Evolutionary conservation across 2,329 filamentous ascomycete species (phyloP).

Genomic region (Aspergillus ibericus): DNA sequence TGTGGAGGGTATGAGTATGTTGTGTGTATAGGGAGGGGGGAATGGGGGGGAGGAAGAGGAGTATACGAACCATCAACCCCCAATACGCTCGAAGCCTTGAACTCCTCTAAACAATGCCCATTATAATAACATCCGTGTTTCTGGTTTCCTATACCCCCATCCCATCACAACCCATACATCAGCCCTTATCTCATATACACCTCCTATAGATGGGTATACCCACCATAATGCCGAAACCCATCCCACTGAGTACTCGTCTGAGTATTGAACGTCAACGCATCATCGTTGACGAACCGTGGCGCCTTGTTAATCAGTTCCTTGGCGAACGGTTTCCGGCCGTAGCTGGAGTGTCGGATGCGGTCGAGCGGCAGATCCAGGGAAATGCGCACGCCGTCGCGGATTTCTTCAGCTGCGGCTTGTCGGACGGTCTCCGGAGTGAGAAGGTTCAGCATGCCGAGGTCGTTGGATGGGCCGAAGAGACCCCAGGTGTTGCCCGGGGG

Average conservation of each 20-base stretch:
- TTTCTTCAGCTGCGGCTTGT: slow-evolving; percentile 46
- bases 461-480: slow-evolving; percentile 50
- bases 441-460: slow-evolving; percentile 57
- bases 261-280: slow-evolving; percentile 60
- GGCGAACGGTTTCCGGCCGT: slow-evolving; percentile 57
- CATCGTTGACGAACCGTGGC: slow-evolving; percentile 59
- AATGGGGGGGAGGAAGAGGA: background rate
- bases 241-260: slow-evolving; percentile 58
- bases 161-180: too few species aligned
- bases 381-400: slow-evolving; percentile 44
- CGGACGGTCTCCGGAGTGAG: slow-evolving; percentile 50
- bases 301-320: slow-evolving; percentile 55
- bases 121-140: slow-evolving; percentile 45
- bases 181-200: too few species aligned
- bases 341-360: slow-evolving; percentile 55
- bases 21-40: background rate
- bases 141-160: slow-evolving; percentile 40
- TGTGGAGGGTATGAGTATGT: background rate
- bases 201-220: background rate
- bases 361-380: slow-evolving; percentile 63
- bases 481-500: slow-evolving; percentile 59
- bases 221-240: slow-evolving; percentile 40
- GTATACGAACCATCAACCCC: slow-evolving; percentile 41
- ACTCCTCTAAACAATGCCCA: slow-evolving; percentile 39
- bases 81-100: slow-evolving; percentile 38